Evolutionary conservation across 345 rosid genomes (phyloP).

Genomic region (Triadica sebifera): DNA sequence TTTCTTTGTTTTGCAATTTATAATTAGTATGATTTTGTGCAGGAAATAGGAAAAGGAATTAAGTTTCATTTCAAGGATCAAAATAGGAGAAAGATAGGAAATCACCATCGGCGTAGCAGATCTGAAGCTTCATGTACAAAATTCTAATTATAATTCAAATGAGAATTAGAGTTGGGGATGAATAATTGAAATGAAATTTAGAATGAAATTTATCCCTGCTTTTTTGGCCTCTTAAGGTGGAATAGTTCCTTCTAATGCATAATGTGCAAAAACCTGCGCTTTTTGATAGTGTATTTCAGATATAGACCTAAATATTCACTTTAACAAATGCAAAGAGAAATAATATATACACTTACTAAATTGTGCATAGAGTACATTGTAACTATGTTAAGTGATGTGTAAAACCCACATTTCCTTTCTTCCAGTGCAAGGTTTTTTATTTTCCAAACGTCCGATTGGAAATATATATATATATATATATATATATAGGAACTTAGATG

Average conservation of each 20-base stretch:
- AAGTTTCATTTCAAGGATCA: neutral
- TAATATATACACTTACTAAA: too few relatives aligned
- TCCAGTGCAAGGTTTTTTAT: too few relatives aligned
- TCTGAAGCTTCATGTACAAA: constrained; percentile 11
- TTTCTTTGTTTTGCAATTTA: neutral
- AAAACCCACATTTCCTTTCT: too few relatives aligned
- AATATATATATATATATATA: too few relatives aligned
- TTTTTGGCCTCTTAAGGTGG: constrained; percentile 5
- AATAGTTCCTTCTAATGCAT: constrained; percentile 25
- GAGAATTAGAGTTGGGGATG: neutral
- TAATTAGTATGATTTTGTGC: constrained; percentile 3
- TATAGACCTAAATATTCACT: neutral
- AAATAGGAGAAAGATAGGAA: neutral
- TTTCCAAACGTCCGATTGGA: too few relatives aligned
- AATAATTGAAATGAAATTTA: neutral
- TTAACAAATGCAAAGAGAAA: too few relatives aligned
- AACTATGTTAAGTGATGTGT: too few relatives aligned
- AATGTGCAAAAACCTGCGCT: constrained; percentile 1
- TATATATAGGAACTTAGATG: too few relatives aligned
- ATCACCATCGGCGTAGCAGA: neutral
- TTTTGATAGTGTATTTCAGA: neutral
- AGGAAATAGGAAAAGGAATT: constrained; percentile 26
- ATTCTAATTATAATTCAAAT: neutral
- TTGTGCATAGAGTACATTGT: too few relatives aligned
- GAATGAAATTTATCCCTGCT: constrained; percentile 2